These are phyloP conservation scores for Sarocladiaceae sp. DNA, from an alignment of 2,329 filamentous ascomycete genomes.

Conservation along the genomic window DNA sequence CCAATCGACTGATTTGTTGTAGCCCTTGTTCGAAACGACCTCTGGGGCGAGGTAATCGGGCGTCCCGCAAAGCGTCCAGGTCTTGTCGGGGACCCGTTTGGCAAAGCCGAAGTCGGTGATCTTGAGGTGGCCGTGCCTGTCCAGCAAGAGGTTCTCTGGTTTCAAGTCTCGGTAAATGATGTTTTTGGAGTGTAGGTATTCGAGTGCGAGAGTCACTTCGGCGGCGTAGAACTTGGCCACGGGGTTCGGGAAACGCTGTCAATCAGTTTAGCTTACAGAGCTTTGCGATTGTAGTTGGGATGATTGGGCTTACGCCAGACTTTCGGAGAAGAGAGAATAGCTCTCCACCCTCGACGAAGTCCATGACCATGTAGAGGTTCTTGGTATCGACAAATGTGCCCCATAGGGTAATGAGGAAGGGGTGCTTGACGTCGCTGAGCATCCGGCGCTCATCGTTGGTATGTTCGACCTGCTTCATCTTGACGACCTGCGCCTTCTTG, in stretches of 20 bases:
- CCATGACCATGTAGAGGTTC: constrained; percentile 99
- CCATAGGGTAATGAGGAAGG: constrained; percentile 96
- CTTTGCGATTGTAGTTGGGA: not conserved
- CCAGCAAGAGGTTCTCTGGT: constrained; percentile 86
- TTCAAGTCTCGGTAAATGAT: constrained; percentile 99
- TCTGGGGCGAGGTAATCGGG: constrained; percentile 97
- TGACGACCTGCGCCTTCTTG: constrained; percentile 97
- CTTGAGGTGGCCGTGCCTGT: constrained; percentile 90
- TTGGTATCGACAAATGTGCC: constrained; percentile 94
- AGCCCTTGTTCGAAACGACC: constrained; percentile 98
- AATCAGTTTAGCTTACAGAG: constrained; percentile 8
- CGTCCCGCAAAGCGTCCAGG: constrained; percentile 96
- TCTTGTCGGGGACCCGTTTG: constrained; percentile 97
- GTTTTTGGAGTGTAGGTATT: constrained; percentile 90
- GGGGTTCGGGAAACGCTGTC: constrained; percentile 92
- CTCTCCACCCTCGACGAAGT: constrained; percentile 98
- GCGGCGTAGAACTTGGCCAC: constrained; percentile 99
- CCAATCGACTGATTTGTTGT: constrained; percentile 99
- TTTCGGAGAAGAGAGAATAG: constrained; percentile 93
- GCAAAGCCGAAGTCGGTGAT: constrained; percentile 99
- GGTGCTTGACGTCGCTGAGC: constrained; percentile 95
- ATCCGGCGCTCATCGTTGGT: constrained; percentile 97
- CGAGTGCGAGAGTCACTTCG: constrained; percentile 90
- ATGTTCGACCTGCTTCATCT: constrained; percentile 99
- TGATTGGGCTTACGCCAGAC: constrained; percentile 64